Base-by-base conservation (phyloP, 1,139 yeast genomes). In the Suhomyces bokatorum region DNA sequence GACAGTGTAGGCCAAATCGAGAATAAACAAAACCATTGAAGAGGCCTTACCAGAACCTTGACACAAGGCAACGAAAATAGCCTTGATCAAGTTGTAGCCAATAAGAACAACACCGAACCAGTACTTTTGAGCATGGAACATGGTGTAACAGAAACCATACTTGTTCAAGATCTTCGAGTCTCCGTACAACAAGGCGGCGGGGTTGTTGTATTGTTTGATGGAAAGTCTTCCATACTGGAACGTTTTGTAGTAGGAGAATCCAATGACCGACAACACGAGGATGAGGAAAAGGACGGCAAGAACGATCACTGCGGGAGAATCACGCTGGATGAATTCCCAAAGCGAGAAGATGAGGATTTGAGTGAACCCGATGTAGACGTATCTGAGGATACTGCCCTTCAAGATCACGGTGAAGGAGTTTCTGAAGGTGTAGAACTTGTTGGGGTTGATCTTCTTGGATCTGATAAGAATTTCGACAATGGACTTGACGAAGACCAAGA, bases 141-240 rank as follows among this genome's bases (percentile, higher is more conserved):
- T 85, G n/a, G 93, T 85, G 63, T 86, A 87, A 56, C 87, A 79
- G 63, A 83, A 86, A 0, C 95, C 95, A 58, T 80, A 86, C 59
- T 83, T 83, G 64, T 81, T 75, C 57, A 86, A 74, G 35, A 86
- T 72, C 35, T 68, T 70, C 38, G 79, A 69, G 54, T 86, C 85
- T 52, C 95, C 93, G 58, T 86, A 87, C 40, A 87, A 69, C 43
- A 84, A 63, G 28, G 91, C 91, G 31, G 95, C 95, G 0, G 95
- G 90, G 58, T 86, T 86, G 41, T 79, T 77, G 59, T 74, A 83
- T 42, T 72, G 61, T 37, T 57, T 53, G 39, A 80, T 66, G 0
- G 95, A 86, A 45, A 60, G 62, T 39, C 62, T 70, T 24, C 89
- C 95, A 60, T 78, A 80, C 26, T 60, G 57, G 44, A 75, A 58